Percentiles rank a stretch among this genome's conserved stretches.
These are phyloP conservation scores for Amesomyces nigricolor DNA, from an alignment of 2,329 filamentous ascomycete species.

Conservation along the genomic window DNA sequence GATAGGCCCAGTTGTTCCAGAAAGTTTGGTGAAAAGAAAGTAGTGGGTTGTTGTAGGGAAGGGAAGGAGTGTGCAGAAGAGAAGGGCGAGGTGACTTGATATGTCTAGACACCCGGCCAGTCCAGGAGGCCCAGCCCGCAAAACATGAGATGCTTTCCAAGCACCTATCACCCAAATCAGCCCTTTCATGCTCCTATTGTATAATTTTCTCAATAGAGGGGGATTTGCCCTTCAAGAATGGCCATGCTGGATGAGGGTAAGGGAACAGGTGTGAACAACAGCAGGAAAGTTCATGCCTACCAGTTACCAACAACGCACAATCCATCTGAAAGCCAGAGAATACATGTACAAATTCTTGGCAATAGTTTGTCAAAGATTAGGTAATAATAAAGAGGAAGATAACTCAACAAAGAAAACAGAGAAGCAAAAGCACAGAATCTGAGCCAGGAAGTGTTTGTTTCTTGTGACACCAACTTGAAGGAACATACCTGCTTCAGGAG, in stretches of 20 bases:
- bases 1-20: too few relatives aligned
- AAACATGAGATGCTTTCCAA: background rate
- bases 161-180: background rate
- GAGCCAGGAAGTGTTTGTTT: slow-evolving; percentile 2
- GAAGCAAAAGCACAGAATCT: background rate
- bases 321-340: too few relatives aligned
- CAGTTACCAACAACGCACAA: background rate
- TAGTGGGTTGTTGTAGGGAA: too few relatives aligned
- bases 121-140: too few relatives aligned
- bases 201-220: background rate
- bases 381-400: background rate
- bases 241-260: background rate
- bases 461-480: slow-evolving; percentile 1
- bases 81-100: too few relatives aligned
- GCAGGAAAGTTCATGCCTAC: background rate
- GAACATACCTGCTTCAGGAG: slow-evolving; percentile 7
- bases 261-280: background rate
- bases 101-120: too few relatives aligned
- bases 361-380: too few relatives aligned
- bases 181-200: background rate
- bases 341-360: too few relatives aligned
- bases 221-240: background rate
- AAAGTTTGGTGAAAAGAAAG: too few relatives aligned
- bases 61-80: too few relatives aligned
- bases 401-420: background rate